Percentiles rank a stretch among this genome's conserved stretches.
phyloP scores from a whole-genome alignment of 805 yeast species.

The Candida vaughaniae region DNA sequence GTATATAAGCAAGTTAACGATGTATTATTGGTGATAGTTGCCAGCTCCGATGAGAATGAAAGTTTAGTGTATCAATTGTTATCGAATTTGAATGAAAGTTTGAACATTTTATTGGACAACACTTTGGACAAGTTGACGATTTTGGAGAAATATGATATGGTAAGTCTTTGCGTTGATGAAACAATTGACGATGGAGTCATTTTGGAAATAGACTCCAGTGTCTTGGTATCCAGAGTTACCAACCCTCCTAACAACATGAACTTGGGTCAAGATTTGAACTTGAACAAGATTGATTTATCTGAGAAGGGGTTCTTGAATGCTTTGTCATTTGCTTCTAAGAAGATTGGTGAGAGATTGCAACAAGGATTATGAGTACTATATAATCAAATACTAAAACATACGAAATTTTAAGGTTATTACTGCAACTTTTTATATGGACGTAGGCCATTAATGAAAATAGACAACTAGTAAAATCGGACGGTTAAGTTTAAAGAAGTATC shows the following conservation, averaged over 20 bases:
- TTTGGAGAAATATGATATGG: slow-evolving; percentile 81
- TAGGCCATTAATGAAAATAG: too few species aligned
- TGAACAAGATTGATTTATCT: slow-evolving; percentile 60
- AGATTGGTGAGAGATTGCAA: slow-evolving; percentile 47
- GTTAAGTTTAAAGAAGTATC: too few species aligned
- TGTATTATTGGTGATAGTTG: slow-evolving; percentile 67
- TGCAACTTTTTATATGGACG: too few species aligned
- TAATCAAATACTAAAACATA: too few species aligned
- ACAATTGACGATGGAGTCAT: slow-evolving; percentile 91
- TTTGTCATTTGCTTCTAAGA: slow-evolving; percentile 83
- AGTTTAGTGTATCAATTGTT: slow-evolving; percentile 71
- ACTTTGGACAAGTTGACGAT: slow-evolving; percentile 77
- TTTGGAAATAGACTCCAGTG: slow-evolving; percentile 83
- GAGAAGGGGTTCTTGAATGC: slow-evolving; percentile 82
- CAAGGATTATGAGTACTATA: slow-evolving; percentile 49
- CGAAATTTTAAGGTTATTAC: too few species aligned
- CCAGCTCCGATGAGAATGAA: slow-evolving; percentile 83
- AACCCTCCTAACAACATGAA: slow-evolving; percentile 56
- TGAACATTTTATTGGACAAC: slow-evolving; percentile 69
- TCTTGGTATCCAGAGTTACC: slow-evolving; percentile 90
- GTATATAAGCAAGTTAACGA: slow-evolving; percentile 88
- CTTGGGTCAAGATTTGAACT: slow-evolving; percentile 52
- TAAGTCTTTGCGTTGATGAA: slow-evolving; percentile 85
- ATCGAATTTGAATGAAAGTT: slow-evolving; percentile 74
- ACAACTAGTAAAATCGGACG: too few species aligned